These are phyloP conservation scores for Datura wrightii DNA, from an alignment of 257 asterid species.

Conservation along the genomic window DNA sequence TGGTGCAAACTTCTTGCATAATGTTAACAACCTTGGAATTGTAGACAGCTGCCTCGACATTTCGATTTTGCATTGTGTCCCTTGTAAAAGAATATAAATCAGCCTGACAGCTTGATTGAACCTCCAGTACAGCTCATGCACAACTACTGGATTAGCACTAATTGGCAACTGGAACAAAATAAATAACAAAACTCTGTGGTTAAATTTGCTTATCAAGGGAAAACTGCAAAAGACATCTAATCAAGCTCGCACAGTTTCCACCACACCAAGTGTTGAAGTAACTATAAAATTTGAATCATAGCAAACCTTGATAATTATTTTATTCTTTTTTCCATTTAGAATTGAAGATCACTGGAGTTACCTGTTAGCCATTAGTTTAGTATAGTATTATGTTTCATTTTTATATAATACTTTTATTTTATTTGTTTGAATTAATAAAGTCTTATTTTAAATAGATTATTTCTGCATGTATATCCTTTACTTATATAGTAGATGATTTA, in stretches of 20 bases:
- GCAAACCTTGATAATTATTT: neutral
- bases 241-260: neutral
- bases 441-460: too few species aligned
- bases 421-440: too few species aligned
- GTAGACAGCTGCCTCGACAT: slow-evolving; percentile 35
- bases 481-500: too few species aligned
- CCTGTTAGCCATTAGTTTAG: neutral
- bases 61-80: slow-evolving; percentile 41
- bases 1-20: neutral
- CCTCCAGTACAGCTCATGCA: slow-evolving; percentile 35
- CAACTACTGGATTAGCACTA: too few species aligned
- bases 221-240: neutral
- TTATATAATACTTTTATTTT: too few species aligned
- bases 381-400: too few species aligned
- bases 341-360: neutral
- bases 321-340: neutral
- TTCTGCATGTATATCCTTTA: too few species aligned
- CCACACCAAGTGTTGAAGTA: slow-evolving; percentile 3
- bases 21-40: slow-evolving; percentile 55
- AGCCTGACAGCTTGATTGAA: slow-evolving; percentile 41
- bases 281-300: neutral
- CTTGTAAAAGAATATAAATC: slow-evolving; percentile 33
- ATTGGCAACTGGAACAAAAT: too few species aligned
- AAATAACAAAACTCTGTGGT: neutral
- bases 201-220: neutral